These are phyloP conservation scores for Rubia tinctorum DNA, from an alignment of 305 asterid genomes.

Conservation along the genomic window DNA sequence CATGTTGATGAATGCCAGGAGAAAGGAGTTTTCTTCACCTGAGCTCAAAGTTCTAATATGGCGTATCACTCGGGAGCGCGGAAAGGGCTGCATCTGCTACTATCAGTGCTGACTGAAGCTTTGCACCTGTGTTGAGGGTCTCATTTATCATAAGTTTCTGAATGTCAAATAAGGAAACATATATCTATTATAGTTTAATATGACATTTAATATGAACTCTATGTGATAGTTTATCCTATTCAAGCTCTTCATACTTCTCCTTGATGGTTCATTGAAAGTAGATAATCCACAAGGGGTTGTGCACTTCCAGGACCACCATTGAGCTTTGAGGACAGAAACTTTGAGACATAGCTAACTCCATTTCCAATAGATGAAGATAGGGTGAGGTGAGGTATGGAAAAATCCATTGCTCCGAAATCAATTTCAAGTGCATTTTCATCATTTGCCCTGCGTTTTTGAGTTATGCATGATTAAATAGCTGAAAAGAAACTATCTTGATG, in stretches of 20 bases:
- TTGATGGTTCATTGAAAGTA: conserved; percentile 66
- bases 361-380: conserved; percentile 82
- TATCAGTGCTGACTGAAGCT: conserved; percentile 71
- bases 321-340: conserved; percentile 68
- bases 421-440: conserved; percentile 82
- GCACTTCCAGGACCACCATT: conserved; percentile 38
- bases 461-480: neutral
- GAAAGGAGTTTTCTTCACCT: conserved; percentile 37
- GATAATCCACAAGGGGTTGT: conserved; percentile 69
- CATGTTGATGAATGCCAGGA: neutral
- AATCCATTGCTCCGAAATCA: conserved; percentile 86
- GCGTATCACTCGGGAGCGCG: conserved; percentile 55
- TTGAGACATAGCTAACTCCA: conserved; percentile 59
- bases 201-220: too few relatives aligned
- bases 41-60: conserved; percentile 68
- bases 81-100: conserved; percentile 70
- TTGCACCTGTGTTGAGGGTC: conserved; percentile 54
- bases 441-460: conserved; percentile 65
- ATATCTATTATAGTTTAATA: too few relatives aligned
- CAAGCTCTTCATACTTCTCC: conserved; percentile 55
- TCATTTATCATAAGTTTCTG: conserved; percentile 89
- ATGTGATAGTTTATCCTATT: neutral
- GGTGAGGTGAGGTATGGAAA: conserved; percentile 55
- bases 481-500: neutral
- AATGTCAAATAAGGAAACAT: conserved; percentile 15